Evolutionary conservation across 805 yeast species (phyloP).

Genomic region (Ogataea chonburiensis): DNA sequence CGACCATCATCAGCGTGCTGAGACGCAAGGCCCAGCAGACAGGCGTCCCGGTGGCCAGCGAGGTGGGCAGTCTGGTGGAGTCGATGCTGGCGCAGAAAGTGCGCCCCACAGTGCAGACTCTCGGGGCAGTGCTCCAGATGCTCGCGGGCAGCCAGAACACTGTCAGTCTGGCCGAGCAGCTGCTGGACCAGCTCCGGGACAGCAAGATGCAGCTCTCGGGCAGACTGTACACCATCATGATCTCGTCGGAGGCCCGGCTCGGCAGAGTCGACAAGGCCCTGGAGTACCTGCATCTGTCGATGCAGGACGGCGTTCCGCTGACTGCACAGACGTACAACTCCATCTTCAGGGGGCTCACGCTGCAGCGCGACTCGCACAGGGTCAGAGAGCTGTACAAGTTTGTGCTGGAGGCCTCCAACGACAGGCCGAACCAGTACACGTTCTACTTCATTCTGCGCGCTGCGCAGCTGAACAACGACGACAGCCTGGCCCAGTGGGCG

Average conservation of each 20-base stretch:
- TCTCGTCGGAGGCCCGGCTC: slow-evolving; percentile 43
- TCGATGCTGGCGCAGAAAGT: slow-evolving; percentile 40
- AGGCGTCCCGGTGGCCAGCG: slow-evolving; percentile 34
- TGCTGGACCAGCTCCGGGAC: slow-evolving; percentile 43
- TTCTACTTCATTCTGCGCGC: slow-evolving; percentile 46
- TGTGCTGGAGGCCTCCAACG: slow-evolving; percentile 29
- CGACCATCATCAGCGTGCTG: slow-evolving; percentile 54
- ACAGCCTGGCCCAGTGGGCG: slow-evolving; percentile 34
- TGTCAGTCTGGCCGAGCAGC: slow-evolving; percentile 47
- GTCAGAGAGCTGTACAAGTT: slow-evolving; percentile 42
- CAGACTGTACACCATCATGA: slow-evolving; percentile 45
- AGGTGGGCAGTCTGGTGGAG: slow-evolving; percentile 29
- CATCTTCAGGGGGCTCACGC: slow-evolving; percentile 49
- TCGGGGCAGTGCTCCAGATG: slow-evolving; percentile 53
- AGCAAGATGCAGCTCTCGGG: slow-evolving; percentile 34
- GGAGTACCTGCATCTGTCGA: slow-evolving; percentile 37
- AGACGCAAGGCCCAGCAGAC: slow-evolving; percentile 50
- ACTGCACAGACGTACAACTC: slow-evolving; percentile 43
- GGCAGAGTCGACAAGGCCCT: slow-evolving; percentile 46
- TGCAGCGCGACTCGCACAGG: slow-evolving; percentile 31
- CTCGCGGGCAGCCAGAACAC: slow-evolving; percentile 48
- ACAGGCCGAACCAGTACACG: slow-evolving; percentile 49
- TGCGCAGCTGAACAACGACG: slow-evolving; percentile 36
- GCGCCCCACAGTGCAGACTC: slow-evolving; percentile 43
- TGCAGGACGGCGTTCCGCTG: slow-evolving; percentile 35